Evolutionary conservation across 768 basidiomycete genomes (phyloP), one percentile per base, ranked within the genome.

Genomic region (Pulveroboletus sp.): DNA sequence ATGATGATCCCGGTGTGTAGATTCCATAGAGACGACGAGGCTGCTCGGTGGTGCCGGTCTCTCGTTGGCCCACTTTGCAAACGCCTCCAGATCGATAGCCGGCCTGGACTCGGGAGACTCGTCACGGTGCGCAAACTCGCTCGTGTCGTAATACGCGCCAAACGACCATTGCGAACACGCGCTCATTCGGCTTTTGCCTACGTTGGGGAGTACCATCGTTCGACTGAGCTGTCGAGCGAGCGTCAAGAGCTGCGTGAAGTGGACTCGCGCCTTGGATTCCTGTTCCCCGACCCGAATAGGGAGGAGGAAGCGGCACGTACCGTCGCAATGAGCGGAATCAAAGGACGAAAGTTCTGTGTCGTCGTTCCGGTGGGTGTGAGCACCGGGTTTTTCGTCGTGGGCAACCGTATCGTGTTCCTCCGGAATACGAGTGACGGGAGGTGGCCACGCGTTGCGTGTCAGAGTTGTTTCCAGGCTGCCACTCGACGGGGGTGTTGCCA

Each of bases 201-300:
- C 80, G 50, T 80, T 79, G 3, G 83, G 83, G 5, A 85, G 71
- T 26, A 85, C 79, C 32, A 84, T 70, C 3, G 76, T 83, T 6
- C 82, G 74, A 55, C 78, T 74, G 27, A 83, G 71, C 6, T 56
- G 61, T 43, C 62, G 61, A 0, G 82, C 77, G n/a, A 84, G 75
- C 4, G 67, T 64, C 1, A 72, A 56, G 49, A 84, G 65, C 55
- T 83, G 78, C 27, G 69, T 57, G n/a, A 85, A 63, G 63, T 84
- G 82, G 8, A 74, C 60, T 17, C 78, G 73, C 1, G 79, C 78
- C 53, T 80, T 80, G 28, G 80, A 79, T 56, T 82, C 81, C 53
- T 81, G 80, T 63, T 82, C 83, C 15, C 71, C 70, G 26, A 82
- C 67, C 5, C 74, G 72, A 10, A 76, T 59, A 0, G 77, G 76